These are phyloP conservation scores for Glaciozyma antarctica DNA, from an alignment of 768 basidiomycete species.

Conservation along the genomic window DNA sequence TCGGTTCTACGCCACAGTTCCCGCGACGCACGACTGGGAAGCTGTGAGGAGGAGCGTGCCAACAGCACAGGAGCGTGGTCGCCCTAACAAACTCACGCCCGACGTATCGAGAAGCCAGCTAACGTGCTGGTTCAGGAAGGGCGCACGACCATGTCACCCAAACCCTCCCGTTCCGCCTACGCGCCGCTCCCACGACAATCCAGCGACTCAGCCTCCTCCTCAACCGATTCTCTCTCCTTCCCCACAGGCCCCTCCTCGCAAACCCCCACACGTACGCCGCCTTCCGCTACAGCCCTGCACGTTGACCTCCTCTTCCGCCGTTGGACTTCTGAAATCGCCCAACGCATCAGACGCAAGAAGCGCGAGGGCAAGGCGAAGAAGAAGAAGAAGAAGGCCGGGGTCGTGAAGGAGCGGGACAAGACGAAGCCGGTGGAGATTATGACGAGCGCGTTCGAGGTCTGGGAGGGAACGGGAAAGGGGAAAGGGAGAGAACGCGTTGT, in stretches of 20 bases:
- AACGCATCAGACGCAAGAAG: constrained; percentile 65
- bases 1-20: no score
- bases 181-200: neutral
- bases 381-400: neutral
- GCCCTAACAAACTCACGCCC: neutral
- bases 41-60: neutral
- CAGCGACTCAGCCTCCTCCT: neutral
- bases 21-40: no score
- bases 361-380: neutral
- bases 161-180: neutral
- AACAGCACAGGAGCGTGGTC: neutral
- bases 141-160: neutral
- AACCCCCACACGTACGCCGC: neutral
- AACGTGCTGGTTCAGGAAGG: neutral
- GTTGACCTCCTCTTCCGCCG: constrained; percentile 39
- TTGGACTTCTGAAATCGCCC: constrained; percentile 79
- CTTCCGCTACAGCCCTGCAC: neutral
- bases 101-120: no score
- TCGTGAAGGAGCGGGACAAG: neutral
- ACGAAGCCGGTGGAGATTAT: neutral
- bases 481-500: neutral
- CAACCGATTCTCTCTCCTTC: neutral
- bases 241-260: neutral
- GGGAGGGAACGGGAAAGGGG: constrained; percentile 1
- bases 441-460: neutral